Percentiles rank a stretch among this genome's conserved stretches.
These are phyloP conservation scores for Rutidosis leptorrhynchoides DNA, from an alignment of 129 eudicot genomes.

Conservation along the genomic window DNA sequence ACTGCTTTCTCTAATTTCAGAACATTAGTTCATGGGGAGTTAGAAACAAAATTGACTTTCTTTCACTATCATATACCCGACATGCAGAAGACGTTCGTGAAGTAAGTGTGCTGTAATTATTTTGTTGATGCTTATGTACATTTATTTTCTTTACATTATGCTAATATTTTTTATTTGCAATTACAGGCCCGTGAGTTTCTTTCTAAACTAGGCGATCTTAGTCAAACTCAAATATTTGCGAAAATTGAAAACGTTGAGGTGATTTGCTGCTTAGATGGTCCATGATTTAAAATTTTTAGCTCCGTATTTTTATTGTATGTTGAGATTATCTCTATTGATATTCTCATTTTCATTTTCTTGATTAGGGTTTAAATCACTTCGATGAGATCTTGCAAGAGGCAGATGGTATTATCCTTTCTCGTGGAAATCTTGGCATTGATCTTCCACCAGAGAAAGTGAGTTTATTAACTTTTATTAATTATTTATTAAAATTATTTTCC, in stretches of 20 bases:
- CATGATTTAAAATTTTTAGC: neutral
- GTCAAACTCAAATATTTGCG: conserved; percentile 92
- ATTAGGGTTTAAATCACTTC: conserved; percentile 85
- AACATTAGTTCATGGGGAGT: conserved; percentile 90
- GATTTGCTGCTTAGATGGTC: conserved; percentile 17
- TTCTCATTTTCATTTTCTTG: conserved; percentile 13
- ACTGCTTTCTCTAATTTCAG: conserved; percentile 33
- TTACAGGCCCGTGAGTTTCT: conserved; percentile 82
- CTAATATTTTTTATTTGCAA: conserved; percentile 21
- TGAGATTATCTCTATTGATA: neutral
- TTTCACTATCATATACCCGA: conserved; percentile 79
- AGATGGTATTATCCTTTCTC: conserved; percentile 95
- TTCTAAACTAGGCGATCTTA: conserved; percentile 74
- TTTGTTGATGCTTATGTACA: neutral
- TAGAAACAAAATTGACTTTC: conserved; percentile 80
- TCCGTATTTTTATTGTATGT: neutral
- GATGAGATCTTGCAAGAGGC: conserved; percentile 97
- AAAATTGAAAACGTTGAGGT: conserved; percentile 93
- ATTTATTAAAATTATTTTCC: too few relatives aligned
- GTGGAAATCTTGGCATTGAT: conserved; percentile 97
- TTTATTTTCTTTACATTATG: neutral
- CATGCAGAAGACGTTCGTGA: conserved; percentile 88
- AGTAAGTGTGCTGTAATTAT: conserved; percentile 36
- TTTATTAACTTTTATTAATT: neutral
- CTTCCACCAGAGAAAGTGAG: conserved; percentile 97